These are phyloP conservation scores for Heritiera littoralis DNA, from an alignment of 345 rosid genomes.

Conservation along the genomic window DNA sequence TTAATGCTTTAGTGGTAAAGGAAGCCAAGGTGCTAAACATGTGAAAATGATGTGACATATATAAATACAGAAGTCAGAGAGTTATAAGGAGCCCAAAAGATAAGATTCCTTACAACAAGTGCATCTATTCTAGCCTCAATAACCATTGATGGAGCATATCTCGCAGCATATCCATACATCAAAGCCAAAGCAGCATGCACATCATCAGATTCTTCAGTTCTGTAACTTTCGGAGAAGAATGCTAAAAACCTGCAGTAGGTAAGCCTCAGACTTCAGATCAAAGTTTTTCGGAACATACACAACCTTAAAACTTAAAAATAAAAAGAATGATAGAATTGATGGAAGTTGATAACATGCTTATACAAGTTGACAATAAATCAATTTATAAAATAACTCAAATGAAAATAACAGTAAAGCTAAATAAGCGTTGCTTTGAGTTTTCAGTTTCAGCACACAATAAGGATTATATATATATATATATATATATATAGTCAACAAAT, in stretches of 20 bases:
- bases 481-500: too few species aligned
- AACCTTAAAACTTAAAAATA: not conserved
- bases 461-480: not conserved
- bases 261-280: conserved; percentile 30
- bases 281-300: conserved; percentile 4
- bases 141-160: conserved; percentile 93
- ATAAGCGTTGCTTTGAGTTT: not conserved
- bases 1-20: not conserved
- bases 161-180: conserved; percentile 99
- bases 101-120: conserved; percentile 69
- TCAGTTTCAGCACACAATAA: not conserved
- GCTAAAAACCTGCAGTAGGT: conserved; percentile 68
- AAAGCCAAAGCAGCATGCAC: conserved; percentile 98
- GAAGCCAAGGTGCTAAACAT: not conserved
- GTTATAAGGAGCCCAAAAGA: conserved; percentile 14
- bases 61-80: not conserved
- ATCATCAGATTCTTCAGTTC: conserved; percentile 88
- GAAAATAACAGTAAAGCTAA: not conserved
- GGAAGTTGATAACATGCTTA: not conserved
- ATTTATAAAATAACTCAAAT: not conserved
- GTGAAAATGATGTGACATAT: not conserved
- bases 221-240: conserved; percentile 72
- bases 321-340: not conserved
- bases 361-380: not conserved
- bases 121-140: conserved; percentile 99